Percentiles rank a stretch among this genome's conserved stretches.
phyloP scores from a whole-genome alignment of 2,329 filamentous ascomycete genomes.

The Phialocephala sp. region DNA sequence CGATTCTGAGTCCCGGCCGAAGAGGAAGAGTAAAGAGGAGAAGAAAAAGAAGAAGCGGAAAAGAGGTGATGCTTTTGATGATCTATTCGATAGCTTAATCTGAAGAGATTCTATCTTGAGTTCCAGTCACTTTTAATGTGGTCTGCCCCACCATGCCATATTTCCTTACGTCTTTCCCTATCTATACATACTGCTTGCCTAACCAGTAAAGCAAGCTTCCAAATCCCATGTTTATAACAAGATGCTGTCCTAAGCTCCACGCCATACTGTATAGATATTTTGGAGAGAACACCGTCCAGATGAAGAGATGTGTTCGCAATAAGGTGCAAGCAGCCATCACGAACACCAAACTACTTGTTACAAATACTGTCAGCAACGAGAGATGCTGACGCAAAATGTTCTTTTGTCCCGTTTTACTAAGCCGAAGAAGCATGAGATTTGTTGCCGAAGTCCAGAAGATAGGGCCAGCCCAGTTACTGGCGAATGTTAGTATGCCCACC shows the following conservation, averaged over 20 bases:
- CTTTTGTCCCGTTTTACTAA: constrained; percentile 25
- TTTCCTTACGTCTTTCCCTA: constrained; percentile 1
- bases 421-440: constrained; percentile 60
- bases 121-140: background rate
- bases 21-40: constrained; percentile 37
- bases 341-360: constrained; percentile 65
- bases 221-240: constrained; percentile 70
- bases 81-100: constrained; percentile 68
- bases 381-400: constrained; percentile 54
- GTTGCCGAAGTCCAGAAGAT: constrained; percentile 83
- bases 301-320: constrained; percentile 88
- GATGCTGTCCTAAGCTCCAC: constrained; percentile 85
- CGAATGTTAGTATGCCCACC: constrained; percentile 83
- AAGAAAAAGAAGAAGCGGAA: constrained; percentile 59
- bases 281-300: constrained; percentile 98
- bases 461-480: constrained; percentile 89
- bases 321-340: constrained; percentile 90
- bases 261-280: constrained; percentile 94
- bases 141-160: background rate
- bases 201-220: constrained; percentile 64
- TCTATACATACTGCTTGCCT: constrained; percentile 45
- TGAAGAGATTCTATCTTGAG: constrained; percentile 37
- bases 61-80: constrained; percentile 72
- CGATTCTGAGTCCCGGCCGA: constrained; percentile 7
- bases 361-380: constrained; percentile 72